A percentile compares a stretch with the other conserved stretches of the same genome.
phyloP scores from a whole-genome alignment of 495 filamentous ascomycete genomes.

The Penicillium odoratum region DNA sequence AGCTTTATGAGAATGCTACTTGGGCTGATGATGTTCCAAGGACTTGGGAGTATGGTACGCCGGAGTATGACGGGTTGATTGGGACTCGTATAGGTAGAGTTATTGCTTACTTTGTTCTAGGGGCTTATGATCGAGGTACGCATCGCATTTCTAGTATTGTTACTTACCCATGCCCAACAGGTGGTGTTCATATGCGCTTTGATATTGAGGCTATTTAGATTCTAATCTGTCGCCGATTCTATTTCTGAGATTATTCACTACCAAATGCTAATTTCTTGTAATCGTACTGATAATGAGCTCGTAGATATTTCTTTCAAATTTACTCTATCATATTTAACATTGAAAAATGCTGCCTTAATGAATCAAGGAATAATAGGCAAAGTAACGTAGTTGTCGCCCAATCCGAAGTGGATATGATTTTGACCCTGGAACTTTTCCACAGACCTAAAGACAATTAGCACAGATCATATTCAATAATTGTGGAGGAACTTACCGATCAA shows the following conservation, averaged over 20 bases:
- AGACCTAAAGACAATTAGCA: slow-evolving; percentile 27
- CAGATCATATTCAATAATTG: slow-evolving; percentile 54
- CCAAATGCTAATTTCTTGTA: not conserved
- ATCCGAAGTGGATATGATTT: slow-evolving; percentile 59
- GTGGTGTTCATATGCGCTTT: not conserved
- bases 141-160: not conserved
- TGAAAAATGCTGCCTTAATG: not conserved
- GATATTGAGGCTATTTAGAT: no score
- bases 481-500: slow-evolving; percentile 42
- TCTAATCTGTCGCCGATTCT: no score
- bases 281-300: no score
- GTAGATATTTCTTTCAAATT: not conserved
- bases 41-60: not conserved
- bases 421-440: slow-evolving; percentile 47
- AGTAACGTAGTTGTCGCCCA: slow-evolving; percentile 53
- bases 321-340: not conserved
- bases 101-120: not conserved
- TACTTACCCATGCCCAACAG: not conserved
- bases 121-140: not conserved
- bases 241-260: no score
- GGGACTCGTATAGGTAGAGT: not conserved
- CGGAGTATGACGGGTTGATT: not conserved
- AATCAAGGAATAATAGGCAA: slow-evolving; percentile 54
- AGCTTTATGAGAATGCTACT: not conserved
- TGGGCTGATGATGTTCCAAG: not conserved